phyloP scores from a whole-genome alignment of 2,329 filamentous ascomycete genomes.

The Fusarium duplospermum region DNA sequence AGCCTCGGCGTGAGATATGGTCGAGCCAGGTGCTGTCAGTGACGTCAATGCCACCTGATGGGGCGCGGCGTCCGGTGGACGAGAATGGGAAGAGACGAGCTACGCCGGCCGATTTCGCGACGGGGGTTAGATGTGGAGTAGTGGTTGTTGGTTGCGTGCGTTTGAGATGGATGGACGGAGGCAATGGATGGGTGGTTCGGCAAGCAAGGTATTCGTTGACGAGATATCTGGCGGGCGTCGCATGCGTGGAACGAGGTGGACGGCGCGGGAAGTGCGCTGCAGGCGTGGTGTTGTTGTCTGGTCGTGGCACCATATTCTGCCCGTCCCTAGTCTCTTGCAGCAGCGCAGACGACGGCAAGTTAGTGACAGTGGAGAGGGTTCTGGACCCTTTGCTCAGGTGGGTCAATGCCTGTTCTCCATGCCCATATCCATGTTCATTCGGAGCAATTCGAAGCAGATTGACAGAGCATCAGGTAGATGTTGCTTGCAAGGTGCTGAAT shows the following conservation, averaged over 20 bases:
- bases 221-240: conserved; percentile 21
- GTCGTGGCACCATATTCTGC: conserved; percentile 31
- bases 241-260: conserved; percentile 22
- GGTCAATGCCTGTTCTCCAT: conserved; percentile 13
- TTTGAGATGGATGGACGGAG: conserved; percentile 30
- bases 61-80: conserved; percentile 16
- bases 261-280: conserved; percentile 21
- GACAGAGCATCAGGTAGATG: conserved; percentile 7
- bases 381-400: conserved; percentile 32
- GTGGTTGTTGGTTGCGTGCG: conserved; percentile 10
- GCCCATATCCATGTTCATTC: not conserved
- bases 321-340: conserved; percentile 1
- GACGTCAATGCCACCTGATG: conserved; percentile 47
- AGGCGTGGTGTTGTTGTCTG: conserved; percentile 39
- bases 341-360: not conserved
- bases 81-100: conserved; percentile 25
- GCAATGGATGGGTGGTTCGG: conserved; percentile 27
- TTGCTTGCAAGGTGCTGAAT: not conserved
- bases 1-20: conserved; percentile 18
- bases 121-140: conserved; percentile 23
- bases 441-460: conserved; percentile 7
- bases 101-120: conserved; percentile 9
- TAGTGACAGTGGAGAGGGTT: conserved; percentile 17
- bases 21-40: conserved; percentile 24
- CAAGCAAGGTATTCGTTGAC: conserved; percentile 18